Conservation (phyloP, 2,329 filamentous ascomycete genomes). For the Colletotrichum limetticola region DNA sequence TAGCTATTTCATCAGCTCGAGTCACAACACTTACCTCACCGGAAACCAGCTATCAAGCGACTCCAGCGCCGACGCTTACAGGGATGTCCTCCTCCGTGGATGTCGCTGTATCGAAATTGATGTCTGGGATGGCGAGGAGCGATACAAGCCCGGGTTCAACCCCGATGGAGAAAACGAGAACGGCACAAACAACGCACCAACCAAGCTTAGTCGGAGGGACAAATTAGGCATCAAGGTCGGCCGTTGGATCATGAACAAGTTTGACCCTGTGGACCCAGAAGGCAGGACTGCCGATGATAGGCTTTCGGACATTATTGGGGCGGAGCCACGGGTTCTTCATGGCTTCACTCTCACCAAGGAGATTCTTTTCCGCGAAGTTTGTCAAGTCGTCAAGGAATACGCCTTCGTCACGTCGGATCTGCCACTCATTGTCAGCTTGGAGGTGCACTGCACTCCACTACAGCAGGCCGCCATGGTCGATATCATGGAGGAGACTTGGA, state of each 20-base stretch:
- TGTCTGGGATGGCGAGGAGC: slow-evolving; percentile 91
- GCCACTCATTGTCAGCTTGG: slow-evolving; percentile 90
- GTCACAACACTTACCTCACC: slow-evolving; percentile 93
- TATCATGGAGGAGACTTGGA: slow-evolving; percentile 89
- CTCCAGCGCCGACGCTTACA: slow-evolving; percentile 89
- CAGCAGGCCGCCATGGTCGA: slow-evolving; percentile 93
- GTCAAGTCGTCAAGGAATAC: slow-evolving; percentile 79
- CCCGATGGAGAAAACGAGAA: slow-evolving; percentile 73
- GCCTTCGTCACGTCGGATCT: slow-evolving; percentile 81
- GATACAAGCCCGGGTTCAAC: slow-evolving; percentile 50
- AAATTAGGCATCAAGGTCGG: slow-evolving; percentile 4
- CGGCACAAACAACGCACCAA: slow-evolving; percentile 61
- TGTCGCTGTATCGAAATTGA: slow-evolving; percentile 95
- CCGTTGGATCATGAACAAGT: not conserved
- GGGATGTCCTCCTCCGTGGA: slow-evolving; percentile 82
- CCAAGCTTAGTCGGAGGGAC: slow-evolving; percentile 39
- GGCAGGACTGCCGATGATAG: slow-evolving; percentile 33
- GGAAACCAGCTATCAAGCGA: slow-evolving; percentile 89
- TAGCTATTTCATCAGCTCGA: slow-evolving; percentile 94
- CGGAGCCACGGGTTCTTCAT: slow-evolving; percentile 83
- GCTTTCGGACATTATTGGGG: slow-evolving; percentile 43
- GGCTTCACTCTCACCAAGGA: slow-evolving; percentile 93
- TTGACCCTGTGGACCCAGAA: not conserved
- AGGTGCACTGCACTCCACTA: slow-evolving; percentile 83
- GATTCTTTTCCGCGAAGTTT: slow-evolving; percentile 87